phyloP scores from a whole-genome alignment of 164 flowering plant genomes.

The Vitis cinerea region DNA sequence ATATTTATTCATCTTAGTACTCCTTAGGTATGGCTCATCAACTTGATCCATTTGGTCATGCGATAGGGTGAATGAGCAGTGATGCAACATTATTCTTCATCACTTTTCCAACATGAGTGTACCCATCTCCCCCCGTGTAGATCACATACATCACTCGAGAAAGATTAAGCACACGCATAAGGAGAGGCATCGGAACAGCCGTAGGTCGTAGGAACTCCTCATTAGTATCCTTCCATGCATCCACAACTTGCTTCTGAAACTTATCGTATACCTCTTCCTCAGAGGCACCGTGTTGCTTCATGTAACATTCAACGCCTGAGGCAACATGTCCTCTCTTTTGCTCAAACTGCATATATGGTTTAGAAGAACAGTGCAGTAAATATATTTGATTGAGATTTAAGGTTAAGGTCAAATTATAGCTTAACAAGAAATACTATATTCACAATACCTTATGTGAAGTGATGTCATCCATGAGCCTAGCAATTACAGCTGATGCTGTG shows the following conservation, averaged over 20 bases:
- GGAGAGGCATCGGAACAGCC: not conserved
- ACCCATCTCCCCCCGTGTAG: not conserved
- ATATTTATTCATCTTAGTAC: too few relatives aligned
- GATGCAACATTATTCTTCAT: not conserved
- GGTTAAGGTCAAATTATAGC: too few relatives aligned
- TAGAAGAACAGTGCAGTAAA: too few relatives aligned
- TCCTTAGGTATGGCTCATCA: too few relatives aligned
- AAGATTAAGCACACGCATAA: not conserved
- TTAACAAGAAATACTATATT: too few relatives aligned
- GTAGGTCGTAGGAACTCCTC: not conserved
- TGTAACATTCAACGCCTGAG: not conserved
- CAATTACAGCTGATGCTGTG: not conserved
- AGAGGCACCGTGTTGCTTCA: not conserved
- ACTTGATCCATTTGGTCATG: too few relatives aligned
- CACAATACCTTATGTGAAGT: not conserved
- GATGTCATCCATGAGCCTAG: not conserved
- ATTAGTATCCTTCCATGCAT: not conserved
- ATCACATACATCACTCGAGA: not conserved
- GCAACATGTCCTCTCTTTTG: not conserved
- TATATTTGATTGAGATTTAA: too few relatives aligned
- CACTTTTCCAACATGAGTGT: not conserved
- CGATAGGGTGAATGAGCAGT: not conserved
- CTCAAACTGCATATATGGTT: not conserved
- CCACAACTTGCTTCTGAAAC: not conserved
- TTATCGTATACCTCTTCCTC: not conserved